A percentile compares a stretch with the other conserved stretches of the same genome.
phyloP scores from a whole-genome alignment of 2,329 filamentous ascomycete genomes.

The Cladosporium velox region DNA sequence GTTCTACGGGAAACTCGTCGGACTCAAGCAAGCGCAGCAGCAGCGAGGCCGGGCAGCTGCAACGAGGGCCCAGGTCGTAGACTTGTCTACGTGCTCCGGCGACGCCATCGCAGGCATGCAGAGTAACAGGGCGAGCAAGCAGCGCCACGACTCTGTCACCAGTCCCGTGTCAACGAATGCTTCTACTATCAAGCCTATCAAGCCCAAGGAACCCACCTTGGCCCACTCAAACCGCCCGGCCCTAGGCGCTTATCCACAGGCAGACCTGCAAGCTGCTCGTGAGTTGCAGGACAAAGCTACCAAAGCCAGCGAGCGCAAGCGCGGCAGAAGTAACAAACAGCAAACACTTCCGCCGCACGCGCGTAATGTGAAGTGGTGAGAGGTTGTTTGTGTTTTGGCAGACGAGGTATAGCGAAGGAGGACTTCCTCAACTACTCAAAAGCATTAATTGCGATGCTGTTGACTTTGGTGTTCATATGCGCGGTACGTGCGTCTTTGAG shows the following conservation, averaged over 20 bases:
- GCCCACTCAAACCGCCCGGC: background rate
- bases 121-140: background rate
- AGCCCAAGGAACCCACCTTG: background rate
- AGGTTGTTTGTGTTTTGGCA: background rate
- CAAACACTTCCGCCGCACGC: background rate
- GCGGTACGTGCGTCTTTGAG: too few relatives aligned
- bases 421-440: background rate
- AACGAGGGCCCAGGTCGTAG: background rate
- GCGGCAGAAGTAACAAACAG: background rate
- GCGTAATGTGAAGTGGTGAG: background rate
- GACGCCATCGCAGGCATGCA: background rate
- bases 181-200: background rate
- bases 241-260: background rate
- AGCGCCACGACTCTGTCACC: background rate
- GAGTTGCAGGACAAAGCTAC: constrained; percentile 8
- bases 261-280: background rate
- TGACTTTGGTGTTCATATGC: too few relatives aligned
- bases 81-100: background rate
- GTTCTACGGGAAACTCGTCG: constrained; percentile 46
- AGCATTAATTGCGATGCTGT: too few relatives aligned
- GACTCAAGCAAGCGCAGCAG: constrained; percentile 21
- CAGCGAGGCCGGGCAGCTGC: background rate
- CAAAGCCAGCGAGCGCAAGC: background rate
- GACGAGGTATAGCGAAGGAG: background rate
- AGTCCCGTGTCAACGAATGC: background rate